phyloP scores from a whole-genome alignment of 176 grass and related monocot species.

The Alopecurus myosuroides region DNA sequence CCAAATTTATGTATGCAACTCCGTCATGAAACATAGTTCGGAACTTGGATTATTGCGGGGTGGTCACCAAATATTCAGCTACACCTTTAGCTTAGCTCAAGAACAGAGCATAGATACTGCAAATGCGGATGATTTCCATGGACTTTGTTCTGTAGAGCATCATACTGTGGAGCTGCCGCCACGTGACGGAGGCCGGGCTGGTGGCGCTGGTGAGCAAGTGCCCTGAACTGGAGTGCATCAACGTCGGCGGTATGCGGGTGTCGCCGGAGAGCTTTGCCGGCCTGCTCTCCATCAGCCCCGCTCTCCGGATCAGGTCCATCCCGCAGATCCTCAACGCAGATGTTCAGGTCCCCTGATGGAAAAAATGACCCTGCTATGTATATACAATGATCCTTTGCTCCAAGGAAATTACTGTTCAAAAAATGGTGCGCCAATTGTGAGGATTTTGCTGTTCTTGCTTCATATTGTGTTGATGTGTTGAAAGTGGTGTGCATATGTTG shows the following conservation, averaged over 20 bases:
- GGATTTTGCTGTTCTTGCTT: not conserved
- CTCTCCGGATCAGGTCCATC: slow-evolving; percentile 68
- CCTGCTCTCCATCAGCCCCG: slow-evolving; percentile 67
- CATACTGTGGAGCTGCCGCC: slow-evolving; percentile 86
- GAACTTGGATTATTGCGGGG: not conserved
- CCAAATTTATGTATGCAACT: not conserved
- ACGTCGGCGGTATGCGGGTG: slow-evolving; percentile 82
- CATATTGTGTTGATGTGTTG: not conserved
- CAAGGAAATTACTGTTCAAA: not conserved
- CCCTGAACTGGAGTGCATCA: slow-evolving; percentile 74
- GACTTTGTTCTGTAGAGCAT: slow-evolving; percentile 48
- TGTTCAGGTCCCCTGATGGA: slow-evolving; percentile 32
- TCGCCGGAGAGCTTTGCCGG: slow-evolving; percentile 61
- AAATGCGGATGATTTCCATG: not conserved
- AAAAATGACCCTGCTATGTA: not conserved
- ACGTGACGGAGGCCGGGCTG: slow-evolving; percentile 75
- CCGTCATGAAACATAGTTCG: not conserved
- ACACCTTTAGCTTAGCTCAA: not conserved
- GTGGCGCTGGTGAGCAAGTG: slow-evolving; percentile 73
- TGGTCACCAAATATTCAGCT: not conserved
- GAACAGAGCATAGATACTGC: not conserved
- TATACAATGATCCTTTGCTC: not conserved
- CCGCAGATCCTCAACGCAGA: slow-evolving; percentile 47
- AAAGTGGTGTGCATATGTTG: not conserved
- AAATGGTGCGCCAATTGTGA: not conserved